A percentile compares a stretch with the other conserved stretches of the same genome.
These are phyloP conservation scores for Suillus placidus DNA, from an alignment of 768 basidiomycete species.

Conservation along the genomic window DNA sequence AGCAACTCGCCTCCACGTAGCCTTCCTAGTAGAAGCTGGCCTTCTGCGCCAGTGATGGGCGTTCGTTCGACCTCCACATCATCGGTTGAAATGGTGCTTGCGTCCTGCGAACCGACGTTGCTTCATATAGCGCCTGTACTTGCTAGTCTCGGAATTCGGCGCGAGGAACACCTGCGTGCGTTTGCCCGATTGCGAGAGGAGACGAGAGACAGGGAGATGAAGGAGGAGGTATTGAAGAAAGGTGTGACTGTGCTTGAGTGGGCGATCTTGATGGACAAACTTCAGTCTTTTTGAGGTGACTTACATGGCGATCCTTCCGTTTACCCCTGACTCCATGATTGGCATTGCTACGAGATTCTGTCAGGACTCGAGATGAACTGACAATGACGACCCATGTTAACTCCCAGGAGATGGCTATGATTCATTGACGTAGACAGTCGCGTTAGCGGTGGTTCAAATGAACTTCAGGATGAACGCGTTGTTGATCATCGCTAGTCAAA, in stretches of 20 bases:
- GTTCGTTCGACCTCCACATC: conserved; percentile 41
- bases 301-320: background rate
- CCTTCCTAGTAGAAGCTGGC: conserved; percentile 17
- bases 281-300: conserved; percentile 41
- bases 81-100: conserved; percentile 54
- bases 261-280: conserved; percentile 73
- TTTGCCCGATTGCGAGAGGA: conserved; percentile 62
- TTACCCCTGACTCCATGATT: background rate
- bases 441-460: too few species aligned
- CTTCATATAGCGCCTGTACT: conserved; percentile 63
- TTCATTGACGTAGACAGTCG: too few species aligned
- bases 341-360: too few species aligned
- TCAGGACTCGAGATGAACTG: too few species aligned
- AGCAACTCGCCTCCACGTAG: conserved; percentile 26
- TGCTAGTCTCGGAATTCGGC: conserved; percentile 58
- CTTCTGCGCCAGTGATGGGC: conserved; percentile 17
- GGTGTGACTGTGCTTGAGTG: conserved; percentile 78
- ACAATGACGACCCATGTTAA: background rate
- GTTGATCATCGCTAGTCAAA: too few species aligned
- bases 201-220: conserved; percentile 69
- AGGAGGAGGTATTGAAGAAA: conserved; percentile 65
- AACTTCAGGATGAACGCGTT: too few species aligned
- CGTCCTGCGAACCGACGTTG: conserved; percentile 66
- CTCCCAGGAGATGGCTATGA: background rate
- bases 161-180: conserved; percentile 64